A percentile compares a stretch with the other conserved stretches of the same genome.
Conservation (phyloP, 1,284 basidiomycete species). For the Trichosporon faecale region DNA sequence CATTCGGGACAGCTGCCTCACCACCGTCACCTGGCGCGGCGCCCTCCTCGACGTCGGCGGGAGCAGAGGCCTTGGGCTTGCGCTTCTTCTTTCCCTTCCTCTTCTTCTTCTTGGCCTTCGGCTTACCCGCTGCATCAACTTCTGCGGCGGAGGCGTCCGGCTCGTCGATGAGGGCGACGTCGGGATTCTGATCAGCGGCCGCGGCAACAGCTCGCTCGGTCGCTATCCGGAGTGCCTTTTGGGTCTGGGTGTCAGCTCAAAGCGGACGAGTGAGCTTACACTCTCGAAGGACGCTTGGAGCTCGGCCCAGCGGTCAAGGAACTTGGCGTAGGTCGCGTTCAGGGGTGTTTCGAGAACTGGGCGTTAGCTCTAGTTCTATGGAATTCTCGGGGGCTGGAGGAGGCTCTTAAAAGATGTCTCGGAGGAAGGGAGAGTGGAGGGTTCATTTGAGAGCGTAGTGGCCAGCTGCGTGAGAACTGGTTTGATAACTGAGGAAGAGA, state of each 20-base stretch:
- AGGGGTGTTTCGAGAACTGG: neutral
- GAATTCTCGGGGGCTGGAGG: too few relatives aligned
- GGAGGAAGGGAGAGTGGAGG: too few relatives aligned
- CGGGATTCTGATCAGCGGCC: neutral
- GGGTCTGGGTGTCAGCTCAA: neutral
- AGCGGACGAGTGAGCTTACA: neutral
- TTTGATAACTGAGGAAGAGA: too few relatives aligned
- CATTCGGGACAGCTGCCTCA: too few relatives aligned
- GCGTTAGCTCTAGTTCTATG: neutral
- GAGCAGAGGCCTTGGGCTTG: neutral
- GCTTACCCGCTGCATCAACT: neutral
- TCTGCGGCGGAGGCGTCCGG: neutral
- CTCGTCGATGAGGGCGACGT: neutral
- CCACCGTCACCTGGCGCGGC: neutral
- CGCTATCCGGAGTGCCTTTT: neutral
- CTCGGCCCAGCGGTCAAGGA: neutral
- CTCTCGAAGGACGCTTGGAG: neutral
- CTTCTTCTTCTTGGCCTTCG: neutral
- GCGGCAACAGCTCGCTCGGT: neutral
- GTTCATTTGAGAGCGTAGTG: too few relatives aligned
- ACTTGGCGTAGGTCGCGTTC: neutral
- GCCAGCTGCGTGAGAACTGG: too few relatives aligned
- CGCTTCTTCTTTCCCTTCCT: neutral
- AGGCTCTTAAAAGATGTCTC: too few relatives aligned
- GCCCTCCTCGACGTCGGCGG: too few relatives aligned